Percentiles rank a stretch among this genome's conserved stretches.
Evolutionary conservation across 306 rosid species (phyloP).

Genomic region (Neltuma alba): DNA sequence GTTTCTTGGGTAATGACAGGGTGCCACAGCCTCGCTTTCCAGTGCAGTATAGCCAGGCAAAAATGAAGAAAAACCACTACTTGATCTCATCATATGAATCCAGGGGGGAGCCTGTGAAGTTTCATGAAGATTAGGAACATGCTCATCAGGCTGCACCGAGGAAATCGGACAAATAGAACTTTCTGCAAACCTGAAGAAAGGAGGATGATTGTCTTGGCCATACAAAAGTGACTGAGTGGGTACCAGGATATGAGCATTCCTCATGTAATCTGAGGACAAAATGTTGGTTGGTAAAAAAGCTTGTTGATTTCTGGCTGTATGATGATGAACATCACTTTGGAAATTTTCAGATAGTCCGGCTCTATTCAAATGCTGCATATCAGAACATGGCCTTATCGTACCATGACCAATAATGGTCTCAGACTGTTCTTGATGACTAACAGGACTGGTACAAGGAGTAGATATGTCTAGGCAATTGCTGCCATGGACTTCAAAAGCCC

Average conservation of each 20-base stretch:
- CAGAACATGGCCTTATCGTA: slow-evolving; percentile 5
- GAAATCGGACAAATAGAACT: neutral
- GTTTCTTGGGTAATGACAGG: neutral
- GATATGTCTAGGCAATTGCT: slow-evolving; percentile 17
- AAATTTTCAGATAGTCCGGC: neutral
- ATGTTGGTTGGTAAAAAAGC: neutral
- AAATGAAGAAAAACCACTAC: neutral
- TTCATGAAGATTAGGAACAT: neutral
- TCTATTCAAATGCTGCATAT: neutral
- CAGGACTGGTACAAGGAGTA: neutral
- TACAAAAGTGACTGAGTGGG: neutral
- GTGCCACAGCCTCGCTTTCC: neutral
- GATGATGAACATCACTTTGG: neutral
- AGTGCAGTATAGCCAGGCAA: neutral
- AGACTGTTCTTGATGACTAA: neutral
- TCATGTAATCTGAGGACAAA: neutral
- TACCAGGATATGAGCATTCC: neutral
- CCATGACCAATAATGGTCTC: slow-evolving; percentile 8
- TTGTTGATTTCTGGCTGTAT: slow-evolving; percentile 21
- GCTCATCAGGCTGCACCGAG: neutral
- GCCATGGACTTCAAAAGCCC: neutral
- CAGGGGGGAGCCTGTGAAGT: slow-evolving; percentile 12
- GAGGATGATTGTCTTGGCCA: neutral
- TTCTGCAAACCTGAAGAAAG: neutral
- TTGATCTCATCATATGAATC: neutral